phyloP scores from a whole-genome alignment of 208 protist species.

The Trypanosomatidae sp. region DNA sequence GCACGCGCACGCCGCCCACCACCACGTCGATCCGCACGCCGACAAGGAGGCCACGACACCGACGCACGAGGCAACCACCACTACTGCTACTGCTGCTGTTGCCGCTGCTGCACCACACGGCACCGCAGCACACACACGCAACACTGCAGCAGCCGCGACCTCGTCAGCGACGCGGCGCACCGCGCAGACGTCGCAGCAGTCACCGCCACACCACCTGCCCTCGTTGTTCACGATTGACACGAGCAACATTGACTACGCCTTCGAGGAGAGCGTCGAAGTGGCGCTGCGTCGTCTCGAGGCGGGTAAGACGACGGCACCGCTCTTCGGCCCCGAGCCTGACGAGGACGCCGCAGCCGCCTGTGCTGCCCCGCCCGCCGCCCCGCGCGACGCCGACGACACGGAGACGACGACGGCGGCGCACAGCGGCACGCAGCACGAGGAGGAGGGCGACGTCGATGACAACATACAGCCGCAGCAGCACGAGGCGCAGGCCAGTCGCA shows the following conservation, averaged over 20 bases:
- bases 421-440: not conserved
- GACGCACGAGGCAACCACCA: no score
- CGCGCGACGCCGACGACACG: not conserved
- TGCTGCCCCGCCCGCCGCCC: not conserved
- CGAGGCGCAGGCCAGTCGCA: not conserved
- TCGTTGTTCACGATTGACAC: constrained; percentile 1
- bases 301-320: not conserved
- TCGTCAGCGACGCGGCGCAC: no score
- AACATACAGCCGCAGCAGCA: not conserved
- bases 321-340: not conserved
- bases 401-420: not conserved
- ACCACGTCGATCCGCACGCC: no score
- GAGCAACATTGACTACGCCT: constrained; percentile 27
- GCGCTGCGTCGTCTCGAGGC: constrained; percentile 8
- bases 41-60: no score
- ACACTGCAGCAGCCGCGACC: no score
- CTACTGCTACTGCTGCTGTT: no score
- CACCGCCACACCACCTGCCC: no score
- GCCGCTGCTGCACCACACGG: no score
- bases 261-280: constrained; percentile 13
- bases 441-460: not conserved
- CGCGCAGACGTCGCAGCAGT: no score
- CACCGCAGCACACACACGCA: no score
- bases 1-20: no score
- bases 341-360: not conserved